Evolutionary conservation across 148 eudicot genomes (phyloP).

Genomic region (Camellia lanceoleosa): DNA sequence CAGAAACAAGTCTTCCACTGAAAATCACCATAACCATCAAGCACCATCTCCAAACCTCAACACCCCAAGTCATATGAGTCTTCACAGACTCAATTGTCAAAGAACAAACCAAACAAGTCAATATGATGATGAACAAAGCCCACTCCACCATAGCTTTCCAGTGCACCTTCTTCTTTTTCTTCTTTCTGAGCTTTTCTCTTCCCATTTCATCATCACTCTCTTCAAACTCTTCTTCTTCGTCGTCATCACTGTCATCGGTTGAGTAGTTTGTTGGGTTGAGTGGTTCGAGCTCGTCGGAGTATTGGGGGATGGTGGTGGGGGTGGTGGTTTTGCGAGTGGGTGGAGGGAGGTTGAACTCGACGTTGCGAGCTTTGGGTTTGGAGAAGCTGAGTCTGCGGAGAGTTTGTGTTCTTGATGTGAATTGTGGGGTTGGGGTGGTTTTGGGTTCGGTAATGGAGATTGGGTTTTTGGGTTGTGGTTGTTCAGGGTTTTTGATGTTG

Average conservation of each 20-base stretch:
- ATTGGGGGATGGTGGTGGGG: background rate
- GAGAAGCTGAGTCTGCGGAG: conserved; percentile 58
- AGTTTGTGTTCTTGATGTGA: conserved; percentile 13
- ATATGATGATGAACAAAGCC: conserved; percentile 34
- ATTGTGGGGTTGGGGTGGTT: background rate
- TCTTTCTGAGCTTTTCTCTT: conserved; percentile 6
- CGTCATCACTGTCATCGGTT: conserved; percentile 13
- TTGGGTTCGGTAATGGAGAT: background rate
- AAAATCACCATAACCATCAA: conserved; percentile 57
- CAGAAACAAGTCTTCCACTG: conserved; percentile 59
- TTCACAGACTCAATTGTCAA: conserved; percentile 25
- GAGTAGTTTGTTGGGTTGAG: conserved; percentile 6
- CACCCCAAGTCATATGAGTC: conserved; percentile 27
- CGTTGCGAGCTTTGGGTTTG: conserved; percentile 48
- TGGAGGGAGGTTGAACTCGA: conserved; percentile 34
- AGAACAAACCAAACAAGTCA: conserved; percentile 39
- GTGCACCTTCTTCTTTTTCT: conserved; percentile 29
- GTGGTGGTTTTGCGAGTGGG: background rate
- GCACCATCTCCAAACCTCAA: conserved; percentile 63
- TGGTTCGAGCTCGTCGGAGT: conserved; percentile 16
- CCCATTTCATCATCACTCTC: background rate
- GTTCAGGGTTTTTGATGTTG: conserved; percentile 14
- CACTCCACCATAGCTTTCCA: conserved; percentile 41
- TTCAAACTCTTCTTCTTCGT: conserved; percentile 9
- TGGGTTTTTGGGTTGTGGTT: conserved; percentile 15